Evolutionary conservation across 2,329 filamentous ascomycete genomes (phyloP).

Genomic region (Teratosphaeria destructans): DNA sequence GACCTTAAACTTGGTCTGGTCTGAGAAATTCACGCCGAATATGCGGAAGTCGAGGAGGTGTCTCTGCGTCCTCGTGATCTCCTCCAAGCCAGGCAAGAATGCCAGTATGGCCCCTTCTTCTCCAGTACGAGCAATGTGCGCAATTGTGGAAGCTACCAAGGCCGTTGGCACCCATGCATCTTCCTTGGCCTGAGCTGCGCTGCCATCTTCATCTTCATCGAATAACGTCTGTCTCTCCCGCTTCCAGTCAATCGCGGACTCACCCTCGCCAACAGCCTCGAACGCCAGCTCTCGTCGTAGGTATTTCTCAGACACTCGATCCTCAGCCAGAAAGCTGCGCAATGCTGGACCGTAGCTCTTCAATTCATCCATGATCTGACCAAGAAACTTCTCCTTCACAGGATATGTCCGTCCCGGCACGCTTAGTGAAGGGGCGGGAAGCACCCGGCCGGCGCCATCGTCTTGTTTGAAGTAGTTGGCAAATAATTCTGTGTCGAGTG

Average conservation of each 20-base stretch:
- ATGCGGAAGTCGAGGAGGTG: conserved; percentile 19
- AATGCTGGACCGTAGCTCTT: conserved; percentile 14
- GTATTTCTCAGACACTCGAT: conserved; percentile 9
- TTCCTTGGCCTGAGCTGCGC: conserved; percentile 22
- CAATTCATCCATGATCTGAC: conserved; percentile 28
- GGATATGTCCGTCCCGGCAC: conserved; percentile 36
- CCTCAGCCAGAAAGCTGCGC: conserved; percentile 5
- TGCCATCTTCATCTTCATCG: conserved; percentile 12
- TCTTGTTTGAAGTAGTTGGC: conserved; percentile 32
- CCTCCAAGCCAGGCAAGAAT: conserved; percentile 37
- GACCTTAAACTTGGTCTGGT: conserved; percentile 33
- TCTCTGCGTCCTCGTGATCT: conserved; percentile 26
- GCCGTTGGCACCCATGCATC: conserved; percentile 31
- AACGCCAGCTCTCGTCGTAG: conserved; percentile 13
- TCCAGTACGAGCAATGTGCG: conserved; percentile 36
- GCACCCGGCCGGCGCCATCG: conserved; percentile 7
- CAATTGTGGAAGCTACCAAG: conserved; percentile 35
- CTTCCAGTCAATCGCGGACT: conserved; percentile 32
- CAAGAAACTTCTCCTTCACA: conserved; percentile 34
- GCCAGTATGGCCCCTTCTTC: conserved; percentile 37
- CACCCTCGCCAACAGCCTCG: conserved; percentile 4
- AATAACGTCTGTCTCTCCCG: conserved; percentile 16
- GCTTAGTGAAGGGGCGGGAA: conserved; percentile 31
- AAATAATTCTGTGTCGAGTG: conserved; percentile 36
- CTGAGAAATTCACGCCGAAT: conserved; percentile 31